Evolutionary conservation across 345 rosid genomes (phyloP).

Genomic region (Carallia pectinifolia): DNA sequence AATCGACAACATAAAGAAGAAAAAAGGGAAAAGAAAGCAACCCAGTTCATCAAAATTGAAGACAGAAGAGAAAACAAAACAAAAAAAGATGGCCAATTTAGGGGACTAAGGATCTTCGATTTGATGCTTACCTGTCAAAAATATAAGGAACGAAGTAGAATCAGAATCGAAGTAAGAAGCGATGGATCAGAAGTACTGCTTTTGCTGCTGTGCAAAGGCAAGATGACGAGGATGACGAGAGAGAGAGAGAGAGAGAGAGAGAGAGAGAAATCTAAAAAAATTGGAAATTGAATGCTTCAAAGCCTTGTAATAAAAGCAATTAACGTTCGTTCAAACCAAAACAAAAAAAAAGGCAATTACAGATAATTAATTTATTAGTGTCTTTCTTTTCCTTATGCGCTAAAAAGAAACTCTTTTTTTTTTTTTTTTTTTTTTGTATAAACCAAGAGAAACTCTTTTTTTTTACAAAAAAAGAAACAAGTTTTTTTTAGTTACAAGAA

Average conservation of each 20-base stretch:
- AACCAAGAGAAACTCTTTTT: no score
- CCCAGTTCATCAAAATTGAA: background rate
- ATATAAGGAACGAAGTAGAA: background rate
- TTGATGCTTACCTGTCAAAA: conserved; percentile 4
- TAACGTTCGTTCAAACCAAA: no score
- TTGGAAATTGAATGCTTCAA: no score
- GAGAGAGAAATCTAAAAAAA: no score
- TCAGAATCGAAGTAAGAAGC: background rate
- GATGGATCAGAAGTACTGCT: background rate
- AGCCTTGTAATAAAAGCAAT: no score
- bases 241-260: background rate
- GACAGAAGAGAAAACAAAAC: background rate
- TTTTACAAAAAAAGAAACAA: no score
- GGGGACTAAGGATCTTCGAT: conserved; percentile 6
- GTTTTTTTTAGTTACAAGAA: no score
- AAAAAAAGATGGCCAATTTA: background rate
- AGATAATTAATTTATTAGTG: no score
- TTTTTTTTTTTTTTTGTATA: no score
- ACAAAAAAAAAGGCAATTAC: no score
- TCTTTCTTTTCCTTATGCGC: no score
- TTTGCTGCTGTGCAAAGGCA: background rate
- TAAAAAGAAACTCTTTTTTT: no score
- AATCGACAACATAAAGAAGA: background rate
- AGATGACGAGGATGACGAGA: background rate
- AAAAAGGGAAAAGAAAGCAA: background rate